phyloP scores from a whole-genome alignment of 768 basidiomycete species.

The Suillus brevipes region DNA sequence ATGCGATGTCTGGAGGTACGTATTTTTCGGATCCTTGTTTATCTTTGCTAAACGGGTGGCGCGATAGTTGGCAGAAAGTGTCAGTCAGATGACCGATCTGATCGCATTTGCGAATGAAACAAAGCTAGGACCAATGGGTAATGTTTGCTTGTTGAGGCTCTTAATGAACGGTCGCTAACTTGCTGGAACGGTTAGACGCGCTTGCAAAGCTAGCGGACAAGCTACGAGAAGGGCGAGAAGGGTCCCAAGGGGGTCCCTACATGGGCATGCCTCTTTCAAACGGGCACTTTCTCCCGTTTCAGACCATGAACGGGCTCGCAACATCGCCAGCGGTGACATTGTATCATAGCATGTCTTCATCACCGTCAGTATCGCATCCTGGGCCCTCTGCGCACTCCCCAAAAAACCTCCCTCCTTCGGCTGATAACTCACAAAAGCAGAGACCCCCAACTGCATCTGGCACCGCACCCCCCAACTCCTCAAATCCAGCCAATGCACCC shows the following conservation, averaged over 20 bases:
- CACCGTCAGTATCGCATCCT: conserved; percentile 47
- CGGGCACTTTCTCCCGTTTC: conserved; percentile 8
- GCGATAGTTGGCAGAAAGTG: conserved; percentile 74
- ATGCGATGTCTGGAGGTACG: conserved; percentile 85
- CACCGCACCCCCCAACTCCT: conserved; percentile 32
- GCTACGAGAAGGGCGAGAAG: conserved; percentile 38
- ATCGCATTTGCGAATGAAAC: conserved; percentile 61
- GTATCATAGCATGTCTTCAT: conserved; percentile 44
- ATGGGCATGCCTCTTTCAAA: conserved; percentile 14
- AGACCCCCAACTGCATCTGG: conserved; percentile 50
- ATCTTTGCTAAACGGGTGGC: conserved; percentile 11
- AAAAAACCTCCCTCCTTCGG: conserved; percentile 49
- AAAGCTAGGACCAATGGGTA: conserved; percentile 65
- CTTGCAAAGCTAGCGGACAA: conserved; percentile 40
- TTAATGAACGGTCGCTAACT: conserved; percentile 22
- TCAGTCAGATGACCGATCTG: conserved; percentile 76
- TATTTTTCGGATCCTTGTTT: conserved; percentile 8
- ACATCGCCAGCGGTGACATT: conserved; percentile 43
- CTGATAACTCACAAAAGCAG: conserved; percentile 61
- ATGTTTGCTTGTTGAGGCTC: conserved; percentile 33
- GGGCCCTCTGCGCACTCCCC: conserved; percentile 44
- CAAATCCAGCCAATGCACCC: conserved; percentile 36
- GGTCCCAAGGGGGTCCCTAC: conserved; percentile 18
- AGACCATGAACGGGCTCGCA: conserved; percentile 19
- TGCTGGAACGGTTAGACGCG: conserved; percentile 40